Evolutionary conservation across 1,139 yeast genomes (phyloP).

Genomic region (Magnusiomyces paraingens): DNA sequence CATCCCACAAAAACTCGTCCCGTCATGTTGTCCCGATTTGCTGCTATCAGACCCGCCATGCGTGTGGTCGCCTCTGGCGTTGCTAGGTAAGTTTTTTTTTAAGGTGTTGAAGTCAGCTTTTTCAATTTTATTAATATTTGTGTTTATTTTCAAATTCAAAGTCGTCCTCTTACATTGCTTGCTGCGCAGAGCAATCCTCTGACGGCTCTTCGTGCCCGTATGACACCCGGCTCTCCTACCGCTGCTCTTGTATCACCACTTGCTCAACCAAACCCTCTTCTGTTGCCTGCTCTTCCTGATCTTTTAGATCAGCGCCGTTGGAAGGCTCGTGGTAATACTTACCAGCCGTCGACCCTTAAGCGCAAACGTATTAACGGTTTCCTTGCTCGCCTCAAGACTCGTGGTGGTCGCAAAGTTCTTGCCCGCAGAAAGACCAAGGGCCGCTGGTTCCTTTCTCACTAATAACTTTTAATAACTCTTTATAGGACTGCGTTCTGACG

Average conservation of each 20-base stretch:
- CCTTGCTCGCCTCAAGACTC: constrained; percentile 76
- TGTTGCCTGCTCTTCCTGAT: constrained; percentile 13
- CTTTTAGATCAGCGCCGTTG: constrained; percentile 46
- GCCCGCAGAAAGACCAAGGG: constrained; percentile 81
- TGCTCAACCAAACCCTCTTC: constrained; percentile 11
- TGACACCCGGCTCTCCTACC: constrained; percentile 9
- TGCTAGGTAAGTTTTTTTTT: too few relatives aligned
- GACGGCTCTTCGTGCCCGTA: constrained; percentile 17
- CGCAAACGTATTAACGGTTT: constrained; percentile 90
- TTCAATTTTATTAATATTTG: background rate
- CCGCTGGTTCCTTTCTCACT: constrained; percentile 88
- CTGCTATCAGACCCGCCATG: too few relatives aligned
- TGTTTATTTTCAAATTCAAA: background rate
- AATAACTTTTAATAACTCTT: constrained; percentile 18
- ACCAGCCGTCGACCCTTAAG: constrained; percentile 86
- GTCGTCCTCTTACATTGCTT: constrained; percentile 4
- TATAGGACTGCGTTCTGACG: too few relatives aligned
- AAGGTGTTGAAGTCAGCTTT: too few relatives aligned
- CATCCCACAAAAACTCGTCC: too few relatives aligned
- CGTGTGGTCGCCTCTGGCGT: too few relatives aligned
- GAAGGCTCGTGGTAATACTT: constrained; percentile 88
- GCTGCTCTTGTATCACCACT: constrained; percentile 13
- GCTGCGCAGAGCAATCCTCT: constrained; percentile 15
- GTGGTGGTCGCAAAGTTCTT: constrained; percentile 71
- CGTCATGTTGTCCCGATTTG: too few relatives aligned